Evolutionary conservation across 441 rosid genomes (phyloP).

Genomic region (Monsonia emarginata): DNA sequence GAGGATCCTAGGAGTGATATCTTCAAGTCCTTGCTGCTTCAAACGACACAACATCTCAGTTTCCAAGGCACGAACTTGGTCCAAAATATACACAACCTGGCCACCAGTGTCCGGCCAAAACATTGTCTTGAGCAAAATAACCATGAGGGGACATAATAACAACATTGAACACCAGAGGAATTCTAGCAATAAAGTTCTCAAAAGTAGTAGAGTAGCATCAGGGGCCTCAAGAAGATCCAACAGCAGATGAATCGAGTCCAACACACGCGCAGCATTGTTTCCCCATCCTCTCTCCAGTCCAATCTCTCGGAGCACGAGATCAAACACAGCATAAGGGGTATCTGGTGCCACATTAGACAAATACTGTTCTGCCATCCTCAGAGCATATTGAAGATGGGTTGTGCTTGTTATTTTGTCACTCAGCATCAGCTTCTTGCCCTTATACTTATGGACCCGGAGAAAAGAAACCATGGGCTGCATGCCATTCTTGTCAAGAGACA

Average conservation of each 20-base stretch:
- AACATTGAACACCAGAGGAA: constrained; percentile 87
- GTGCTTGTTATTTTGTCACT: constrained; percentile 59
- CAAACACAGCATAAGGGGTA: constrained; percentile 51
- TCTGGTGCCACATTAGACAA: constrained; percentile 39
- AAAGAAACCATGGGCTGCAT: constrained; percentile 75
- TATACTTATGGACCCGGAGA: constrained; percentile 42
- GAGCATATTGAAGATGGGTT: constrained; percentile 53
- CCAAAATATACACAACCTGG: constrained; percentile 94
- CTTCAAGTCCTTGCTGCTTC: constrained; percentile 85
- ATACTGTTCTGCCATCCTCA: constrained; percentile 87
- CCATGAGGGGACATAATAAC: constrained; percentile 89
- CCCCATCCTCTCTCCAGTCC: constrained; percentile 97
- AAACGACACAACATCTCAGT: constrained; percentile 79
- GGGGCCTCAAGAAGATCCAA: constrained; percentile 93
- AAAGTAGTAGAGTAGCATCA: constrained; percentile 83
- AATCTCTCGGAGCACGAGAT: constrained; percentile 64
- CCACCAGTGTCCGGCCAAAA: constrained; percentile 98
- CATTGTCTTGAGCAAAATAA: constrained; percentile 88
- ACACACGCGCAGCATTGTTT: constrained; percentile 59
- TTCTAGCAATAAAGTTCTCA: constrained; percentile 65
- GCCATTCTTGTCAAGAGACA: constrained; percentile 91
- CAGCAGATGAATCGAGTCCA: constrained; percentile 73
- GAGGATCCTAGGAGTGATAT: constrained; percentile 79
- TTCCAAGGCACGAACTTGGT: constrained; percentile 92
- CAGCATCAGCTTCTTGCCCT: constrained; percentile 38